Conservation (phyloP, 2,329 filamentous ascomycete species). For the Aspergillus floridensis region DNA sequence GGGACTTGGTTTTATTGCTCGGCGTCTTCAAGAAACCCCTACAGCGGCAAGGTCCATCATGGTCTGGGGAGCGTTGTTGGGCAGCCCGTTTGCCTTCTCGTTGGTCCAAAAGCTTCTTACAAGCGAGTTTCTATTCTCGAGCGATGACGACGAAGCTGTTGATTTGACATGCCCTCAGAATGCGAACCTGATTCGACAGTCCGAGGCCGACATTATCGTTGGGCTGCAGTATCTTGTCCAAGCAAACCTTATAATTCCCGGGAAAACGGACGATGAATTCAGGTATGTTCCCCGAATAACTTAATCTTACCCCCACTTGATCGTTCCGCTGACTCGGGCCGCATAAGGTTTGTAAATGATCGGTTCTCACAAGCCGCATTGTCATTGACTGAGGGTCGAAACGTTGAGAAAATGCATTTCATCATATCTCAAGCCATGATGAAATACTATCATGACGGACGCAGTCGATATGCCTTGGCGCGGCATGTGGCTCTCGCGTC, state of each 20-base stretch:
- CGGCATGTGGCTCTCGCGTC: conserved; percentile 77
- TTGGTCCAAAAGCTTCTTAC: conserved; percentile 74
- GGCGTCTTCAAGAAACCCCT: conserved; percentile 73
- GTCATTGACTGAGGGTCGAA: conserved; percentile 64
- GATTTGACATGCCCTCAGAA: conserved; percentile 39
- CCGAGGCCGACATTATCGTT: conserved; percentile 63
- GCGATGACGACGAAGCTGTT: conserved; percentile 44
- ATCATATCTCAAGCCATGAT: conserved; percentile 79
- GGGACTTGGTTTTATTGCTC: conserved; percentile 77
- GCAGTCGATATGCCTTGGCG: conserved; percentile 68
- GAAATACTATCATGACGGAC: conserved; percentile 65
- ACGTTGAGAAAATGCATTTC: conserved; percentile 81
- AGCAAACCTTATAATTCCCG: conserved; percentile 75
- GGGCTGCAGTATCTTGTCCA: conserved; percentile 81
- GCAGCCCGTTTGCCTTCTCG: conserved; percentile 78
- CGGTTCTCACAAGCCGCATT: conserved; percentile 75
- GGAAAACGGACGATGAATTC: conserved; percentile 82
- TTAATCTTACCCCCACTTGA: conserved; percentile 3
- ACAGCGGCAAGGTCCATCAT: conserved; percentile 72
- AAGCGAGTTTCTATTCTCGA: conserved; percentile 65
- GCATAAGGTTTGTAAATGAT: conserved; percentile 73
- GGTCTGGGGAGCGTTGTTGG: conserved; percentile 81
- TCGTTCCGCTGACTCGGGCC: conserved; percentile 1
- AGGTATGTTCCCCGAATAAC: conserved; percentile 32
- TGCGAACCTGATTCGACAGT: conserved; percentile 54